Evolutionary conservation across 2,329 filamentous ascomycete species (phyloP), one percentile per base, ranked within the genome.

Genomic region (Epicoccum nigrum): DNA sequence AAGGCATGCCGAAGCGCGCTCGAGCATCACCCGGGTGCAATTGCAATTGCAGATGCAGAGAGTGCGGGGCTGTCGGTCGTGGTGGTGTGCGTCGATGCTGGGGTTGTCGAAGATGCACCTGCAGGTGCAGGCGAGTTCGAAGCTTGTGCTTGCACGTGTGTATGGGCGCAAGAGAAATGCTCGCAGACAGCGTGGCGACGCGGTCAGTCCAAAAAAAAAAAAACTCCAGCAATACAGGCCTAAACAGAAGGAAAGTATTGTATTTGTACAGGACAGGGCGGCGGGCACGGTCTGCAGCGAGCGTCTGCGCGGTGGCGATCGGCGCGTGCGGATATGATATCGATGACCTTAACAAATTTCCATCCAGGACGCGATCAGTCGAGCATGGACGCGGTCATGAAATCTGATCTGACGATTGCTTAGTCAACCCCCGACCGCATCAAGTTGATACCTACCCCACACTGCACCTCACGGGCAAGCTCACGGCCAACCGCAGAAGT

Each of bases 1-100:
- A 77, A 84, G 77, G 74, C 80, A 84, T 82, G 77, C 75, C 70
- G 78, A 77, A 68, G 80, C 80, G 64, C 79, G 80, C 80, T 84
- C 81, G 69, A 84, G 80, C 82, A 84, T 84, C 61, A 69, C 68
- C 71, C 59, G 28, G 33, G 19, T 19, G 25, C 19, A 34, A 7
- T 32, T 20, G 37, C 31, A 35, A 27, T n/a, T 19, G 25, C 19
- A 34, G 5, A 25, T 20, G 37, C 31, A 35, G 30, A n/a, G 11
- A n/a, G 34, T 30, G 28, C 28, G 28, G 7, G 12, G 11, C 4
- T 30, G 28, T 30, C 28, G 28, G 28, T 11, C 7, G 13, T 12
- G 28, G n/a, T n/a, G 13, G 28, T 7, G 7, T 12, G 28, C 28
- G 23, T 25, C 6, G 28, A n/a, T 30, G 12, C 28, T 30, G 28